Conservation (phyloP, 805 yeast genomes). For the Millerago galiae region DNA sequence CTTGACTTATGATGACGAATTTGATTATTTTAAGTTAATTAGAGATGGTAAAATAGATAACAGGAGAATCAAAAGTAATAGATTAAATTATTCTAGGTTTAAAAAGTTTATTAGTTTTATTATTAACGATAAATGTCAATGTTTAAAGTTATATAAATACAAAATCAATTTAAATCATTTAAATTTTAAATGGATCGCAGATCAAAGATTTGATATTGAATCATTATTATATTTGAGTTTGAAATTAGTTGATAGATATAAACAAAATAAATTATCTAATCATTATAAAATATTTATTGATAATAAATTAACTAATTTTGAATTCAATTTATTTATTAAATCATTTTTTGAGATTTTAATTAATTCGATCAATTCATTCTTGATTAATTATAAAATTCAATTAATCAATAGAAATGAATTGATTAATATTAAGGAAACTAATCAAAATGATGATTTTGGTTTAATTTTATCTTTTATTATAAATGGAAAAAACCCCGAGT, state of each 20-base stretch:
- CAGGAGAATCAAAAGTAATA: background rate
- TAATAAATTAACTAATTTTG: background rate
- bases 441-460: background rate
- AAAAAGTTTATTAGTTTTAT: background rate
- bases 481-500: background rate
- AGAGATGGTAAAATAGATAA: background rate
- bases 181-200: constrained; percentile 5
- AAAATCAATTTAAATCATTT: background rate
- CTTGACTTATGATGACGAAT: constrained; percentile 1
- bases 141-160: background rate
- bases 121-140: background rate
- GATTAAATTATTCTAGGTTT: background rate
- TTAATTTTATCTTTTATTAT: background rate
- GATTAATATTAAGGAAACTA: background rate
- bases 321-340: background rate
- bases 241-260: background rate
- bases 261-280: background rate
- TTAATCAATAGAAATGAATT: background rate
- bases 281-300: background rate
- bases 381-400: constrained; percentile 2
- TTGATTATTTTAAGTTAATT: constrained; percentile 2
- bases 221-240: constrained; percentile 3
- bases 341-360: background rate
- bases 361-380: constrained; percentile 1
- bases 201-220: constrained; percentile 4